phyloP scores from a whole-genome alignment of 2,329 filamentous ascomycete genomes.

The Colletotrichum plurivorum region DNA sequence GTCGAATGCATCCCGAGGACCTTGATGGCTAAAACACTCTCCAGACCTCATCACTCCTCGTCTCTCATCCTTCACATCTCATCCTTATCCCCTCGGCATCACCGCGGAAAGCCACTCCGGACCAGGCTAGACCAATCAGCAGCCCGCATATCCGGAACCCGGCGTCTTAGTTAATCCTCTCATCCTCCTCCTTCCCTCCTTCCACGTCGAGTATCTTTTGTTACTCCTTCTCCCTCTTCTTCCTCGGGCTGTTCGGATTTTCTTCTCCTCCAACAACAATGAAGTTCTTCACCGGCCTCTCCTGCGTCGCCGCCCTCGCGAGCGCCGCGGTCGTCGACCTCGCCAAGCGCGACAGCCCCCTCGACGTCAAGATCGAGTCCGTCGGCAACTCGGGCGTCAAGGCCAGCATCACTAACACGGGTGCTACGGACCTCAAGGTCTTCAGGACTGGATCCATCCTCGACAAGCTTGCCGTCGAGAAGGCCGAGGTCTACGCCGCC shows the following conservation, averaged over 20 bases:
- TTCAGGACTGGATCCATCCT: conserved; percentile 69
- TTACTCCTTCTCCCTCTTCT: not conserved
- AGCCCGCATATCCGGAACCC: not conserved
- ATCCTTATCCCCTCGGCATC: too few species aligned
- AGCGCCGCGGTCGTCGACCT: conserved; percentile 52
- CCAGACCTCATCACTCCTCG: conserved; percentile 3
- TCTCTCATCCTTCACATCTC: not conserved
- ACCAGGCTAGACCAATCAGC: conserved; percentile 11
- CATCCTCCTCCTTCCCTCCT: not conserved
- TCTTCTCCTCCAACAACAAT: conserved; percentile 46
- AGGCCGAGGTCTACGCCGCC: conserved; percentile 64
- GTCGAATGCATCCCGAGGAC: not conserved
- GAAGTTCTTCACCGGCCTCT: conserved; percentile 55
- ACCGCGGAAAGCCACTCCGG: not conserved
- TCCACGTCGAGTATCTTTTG: not conserved
- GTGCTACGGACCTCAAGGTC: conserved; percentile 63
- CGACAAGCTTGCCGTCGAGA: conserved; percentile 66
- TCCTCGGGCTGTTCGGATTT: not conserved
- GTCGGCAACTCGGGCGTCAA: conserved; percentile 67
- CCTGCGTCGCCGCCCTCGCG: conserved; percentile 53
- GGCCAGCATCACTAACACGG: conserved; percentile 68
- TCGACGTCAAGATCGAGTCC: conserved; percentile 62
- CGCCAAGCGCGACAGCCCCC: conserved; percentile 55
- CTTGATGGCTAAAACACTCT: conserved; percentile 4
- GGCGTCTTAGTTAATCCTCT: not conserved